Evolutionary conservation across 2,329 filamentous ascomycete genomes (phyloP).

Genomic region (Pestalotiopsis sp.): DNA sequence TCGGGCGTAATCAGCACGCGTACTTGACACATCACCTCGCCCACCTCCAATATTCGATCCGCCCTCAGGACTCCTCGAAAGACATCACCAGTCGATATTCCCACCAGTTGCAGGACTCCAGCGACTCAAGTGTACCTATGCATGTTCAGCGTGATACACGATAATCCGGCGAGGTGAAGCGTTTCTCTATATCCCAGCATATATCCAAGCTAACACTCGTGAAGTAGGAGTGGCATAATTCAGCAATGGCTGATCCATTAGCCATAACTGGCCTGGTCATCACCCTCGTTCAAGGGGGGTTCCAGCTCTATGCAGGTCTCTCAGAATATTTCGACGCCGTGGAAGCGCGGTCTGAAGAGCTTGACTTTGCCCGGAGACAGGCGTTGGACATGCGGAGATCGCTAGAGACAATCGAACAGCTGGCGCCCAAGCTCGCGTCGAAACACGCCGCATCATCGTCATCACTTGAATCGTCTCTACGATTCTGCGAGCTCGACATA

Average conservation of each 20-base stretch:
- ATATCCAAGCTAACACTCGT: background rate
- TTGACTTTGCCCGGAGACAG: slow-evolving; percentile 1
- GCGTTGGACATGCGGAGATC: background rate
- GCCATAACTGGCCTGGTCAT: background rate
- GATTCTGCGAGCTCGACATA: background rate
- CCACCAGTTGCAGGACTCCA: background rate
- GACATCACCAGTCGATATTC: background rate
- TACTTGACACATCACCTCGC: background rate
- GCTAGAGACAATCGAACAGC: background rate
- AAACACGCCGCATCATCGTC: background rate
- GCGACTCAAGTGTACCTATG: background rate
- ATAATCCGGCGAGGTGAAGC: background rate
- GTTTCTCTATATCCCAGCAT: background rate
- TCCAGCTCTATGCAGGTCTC: background rate
- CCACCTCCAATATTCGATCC: background rate
- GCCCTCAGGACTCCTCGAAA: background rate
- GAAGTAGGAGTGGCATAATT: background rate
- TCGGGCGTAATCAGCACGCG: background rate
- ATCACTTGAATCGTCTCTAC: background rate
- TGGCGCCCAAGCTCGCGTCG: background rate
- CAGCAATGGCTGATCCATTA: background rate
- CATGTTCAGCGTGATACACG: background rate
- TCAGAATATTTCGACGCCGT: background rate
- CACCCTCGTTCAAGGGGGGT: background rate
- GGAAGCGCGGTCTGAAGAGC: background rate